Percentiles rank a stretch among this genome's conserved stretches.
Evolutionary conservation across 208 protist genomes (phyloP).

Genomic region (Jaenimonas drosophilae): DNA sequence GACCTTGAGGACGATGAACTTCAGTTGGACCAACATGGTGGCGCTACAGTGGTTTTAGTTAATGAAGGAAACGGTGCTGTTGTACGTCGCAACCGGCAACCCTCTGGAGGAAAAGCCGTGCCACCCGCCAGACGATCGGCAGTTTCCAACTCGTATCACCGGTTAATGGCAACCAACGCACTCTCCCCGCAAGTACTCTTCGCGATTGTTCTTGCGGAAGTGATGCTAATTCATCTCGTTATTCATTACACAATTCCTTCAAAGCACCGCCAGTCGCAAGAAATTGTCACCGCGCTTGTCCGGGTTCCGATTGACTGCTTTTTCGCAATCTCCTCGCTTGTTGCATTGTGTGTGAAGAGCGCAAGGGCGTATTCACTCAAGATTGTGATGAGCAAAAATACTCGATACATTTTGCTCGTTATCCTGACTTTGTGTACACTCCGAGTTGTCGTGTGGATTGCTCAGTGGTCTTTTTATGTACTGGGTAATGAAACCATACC

Average conservation of each 20-base stretch:
- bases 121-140: too few species aligned
- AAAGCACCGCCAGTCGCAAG: conserved; percentile 32
- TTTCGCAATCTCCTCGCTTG: too few species aligned
- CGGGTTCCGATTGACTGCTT: conserved; percentile 8
- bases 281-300: conserved; percentile 21
- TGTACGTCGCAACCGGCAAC: too few species aligned
- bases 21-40: too few species aligned
- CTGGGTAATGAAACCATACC: conserved; percentile 8
- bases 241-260: conserved; percentile 14
- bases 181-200: too few species aligned
- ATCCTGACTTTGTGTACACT: not conserved
- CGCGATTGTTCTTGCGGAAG: not conserved
- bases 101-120: too few species aligned
- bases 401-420: not conserved
- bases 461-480: not conserved
- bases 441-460: not conserved
- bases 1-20: too few species aligned
- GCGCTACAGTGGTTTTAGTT: not conserved
- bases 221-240: conserved; percentile 8
- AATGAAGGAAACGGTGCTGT: not conserved
- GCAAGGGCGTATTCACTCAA: too few species aligned
- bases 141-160: too few species aligned
- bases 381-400: not conserved
- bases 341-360: too few species aligned
- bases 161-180: too few species aligned